Evolutionary conservation across 768 basidiomycete genomes (phyloP).

Genomic region (Macrolepiota dolichaula): DNA sequence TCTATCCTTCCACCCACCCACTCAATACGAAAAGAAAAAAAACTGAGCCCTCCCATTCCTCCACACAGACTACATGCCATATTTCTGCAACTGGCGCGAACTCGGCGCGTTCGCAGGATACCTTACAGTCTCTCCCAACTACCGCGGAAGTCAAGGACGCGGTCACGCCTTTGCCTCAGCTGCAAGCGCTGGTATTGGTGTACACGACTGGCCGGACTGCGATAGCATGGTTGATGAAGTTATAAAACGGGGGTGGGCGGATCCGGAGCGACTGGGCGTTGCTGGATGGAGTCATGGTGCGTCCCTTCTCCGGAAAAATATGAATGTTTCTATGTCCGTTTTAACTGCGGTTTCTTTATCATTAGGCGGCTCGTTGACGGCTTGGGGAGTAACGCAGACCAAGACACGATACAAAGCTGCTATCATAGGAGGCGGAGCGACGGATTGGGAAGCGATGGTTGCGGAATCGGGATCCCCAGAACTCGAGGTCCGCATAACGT

Average conservation of each 20-base stretch:
- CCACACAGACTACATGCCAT: constrained; percentile 34
- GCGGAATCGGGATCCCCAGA: constrained; percentile 31
- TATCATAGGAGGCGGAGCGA: constrained; percentile 30
- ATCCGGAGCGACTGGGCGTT: constrained; percentile 26
- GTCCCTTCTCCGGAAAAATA: no score
- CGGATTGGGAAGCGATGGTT: constrained; percentile 35
- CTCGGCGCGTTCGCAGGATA: constrained; percentile 31
- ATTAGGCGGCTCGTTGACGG: constrained; percentile 29
- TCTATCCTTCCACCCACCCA: no score
- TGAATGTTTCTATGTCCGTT: background rate
- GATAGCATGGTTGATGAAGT: constrained; percentile 35
- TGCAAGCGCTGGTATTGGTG: constrained; percentile 26
- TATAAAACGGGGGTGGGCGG: constrained; percentile 27
- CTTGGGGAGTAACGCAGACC: constrained; percentile 32
- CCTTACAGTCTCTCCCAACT: constrained; percentile 33
- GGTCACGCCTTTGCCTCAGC: constrained; percentile 29
- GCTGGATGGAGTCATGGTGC: constrained; percentile 36
- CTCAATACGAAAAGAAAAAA: background rate
- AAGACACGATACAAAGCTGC: constrained; percentile 33
- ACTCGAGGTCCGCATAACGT: constrained; percentile 23
- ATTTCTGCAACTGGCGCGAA: constrained; percentile 36
- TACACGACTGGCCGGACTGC: constrained; percentile 30
- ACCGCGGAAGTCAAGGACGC: constrained; percentile 33
- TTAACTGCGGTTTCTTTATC: background rate
- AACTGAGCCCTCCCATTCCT: no score